phyloP scores from a whole-genome alignment of 2,329 filamentous ascomycete genomes.

The Cladosporium austrohemisphaericum region DNA sequence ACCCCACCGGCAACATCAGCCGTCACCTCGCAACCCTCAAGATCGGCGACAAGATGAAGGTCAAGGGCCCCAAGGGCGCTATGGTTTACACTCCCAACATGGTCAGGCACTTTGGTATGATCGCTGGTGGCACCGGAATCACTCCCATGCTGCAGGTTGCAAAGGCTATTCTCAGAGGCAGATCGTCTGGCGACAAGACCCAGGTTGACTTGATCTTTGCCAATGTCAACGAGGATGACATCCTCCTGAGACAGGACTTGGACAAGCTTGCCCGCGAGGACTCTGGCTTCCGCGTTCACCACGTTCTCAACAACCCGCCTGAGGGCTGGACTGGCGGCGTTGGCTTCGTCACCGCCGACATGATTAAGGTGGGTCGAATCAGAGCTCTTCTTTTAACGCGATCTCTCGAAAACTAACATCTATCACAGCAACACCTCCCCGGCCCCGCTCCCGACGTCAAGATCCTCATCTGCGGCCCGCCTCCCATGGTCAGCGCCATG shows the following conservation, averaged over 20 bases:
- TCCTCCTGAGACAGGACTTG: slow-evolving; percentile 87
- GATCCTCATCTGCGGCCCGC: slow-evolving; percentile 89
- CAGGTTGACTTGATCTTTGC: slow-evolving; percentile 94
- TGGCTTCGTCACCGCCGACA: slow-evolving; percentile 91
- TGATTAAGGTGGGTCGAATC: slow-evolving; percentile 65
- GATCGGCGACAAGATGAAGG: slow-evolving; percentile 82
- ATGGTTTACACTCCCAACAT: slow-evolving; percentile 98
- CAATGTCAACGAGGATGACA: slow-evolving; percentile 90
- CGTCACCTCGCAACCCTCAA: slow-evolving; percentile 80
- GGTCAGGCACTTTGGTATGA: slow-evolving; percentile 95
- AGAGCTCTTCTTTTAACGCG: not conserved
- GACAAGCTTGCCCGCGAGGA: slow-evolving; percentile 76
- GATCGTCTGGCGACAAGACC: slow-evolving; percentile 62
- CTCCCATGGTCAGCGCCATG: slow-evolving; percentile 92
- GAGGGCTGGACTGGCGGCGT: slow-evolving; percentile 88
- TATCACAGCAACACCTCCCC: slow-evolving; percentile 67
- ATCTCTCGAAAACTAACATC: not conserved
- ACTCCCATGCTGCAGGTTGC: slow-evolving; percentile 98
- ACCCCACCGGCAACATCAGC: slow-evolving; percentile 96
- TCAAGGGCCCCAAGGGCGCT: slow-evolving; percentile 91
- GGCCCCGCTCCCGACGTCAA: slow-evolving; percentile 83
- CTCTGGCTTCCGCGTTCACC: slow-evolving; percentile 79
- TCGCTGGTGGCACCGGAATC: slow-evolving; percentile 94
- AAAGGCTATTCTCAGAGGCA: slow-evolving; percentile 64
- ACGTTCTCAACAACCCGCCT: slow-evolving; percentile 93